Conservation (phyloP, 495 filamentous ascomycete genomes). For the Stereocaulon alpinum region DNA sequence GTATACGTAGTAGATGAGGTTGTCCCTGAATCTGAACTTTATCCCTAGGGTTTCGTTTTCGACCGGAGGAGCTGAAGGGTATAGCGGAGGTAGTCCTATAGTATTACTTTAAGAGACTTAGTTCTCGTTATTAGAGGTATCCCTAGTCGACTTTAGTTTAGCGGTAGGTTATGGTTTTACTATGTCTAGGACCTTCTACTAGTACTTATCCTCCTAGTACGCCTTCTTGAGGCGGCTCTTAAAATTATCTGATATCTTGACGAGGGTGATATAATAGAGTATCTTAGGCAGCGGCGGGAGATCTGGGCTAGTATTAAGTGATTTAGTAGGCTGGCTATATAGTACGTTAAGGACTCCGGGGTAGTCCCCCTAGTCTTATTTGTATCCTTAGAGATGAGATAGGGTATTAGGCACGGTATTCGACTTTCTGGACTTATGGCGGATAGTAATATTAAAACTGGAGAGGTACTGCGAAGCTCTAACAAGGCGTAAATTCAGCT, state of each 20-base stretch:
- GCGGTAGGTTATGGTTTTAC: too few species aligned
- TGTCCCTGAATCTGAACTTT: background rate
- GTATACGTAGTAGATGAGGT: background rate
- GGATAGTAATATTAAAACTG: conserved; percentile 4
- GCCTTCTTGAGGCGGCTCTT: background rate
- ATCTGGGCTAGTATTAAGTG: too few species aligned
- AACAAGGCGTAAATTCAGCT: conserved; percentile 9
- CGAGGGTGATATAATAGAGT: background rate
- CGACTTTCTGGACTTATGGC: conserved; percentile 1
- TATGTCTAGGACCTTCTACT: background rate
- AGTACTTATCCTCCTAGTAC: background rate
- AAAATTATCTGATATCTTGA: conserved; percentile 6
- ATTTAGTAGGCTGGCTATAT: too few species aligned
- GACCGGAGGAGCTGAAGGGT: background rate
- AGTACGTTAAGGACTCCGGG: too few species aligned
- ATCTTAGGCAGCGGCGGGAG: background rate
- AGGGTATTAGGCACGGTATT: conserved; percentile 1
- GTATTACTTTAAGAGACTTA: too few species aligned
- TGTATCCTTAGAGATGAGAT: background rate
- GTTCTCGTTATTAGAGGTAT: background rate
- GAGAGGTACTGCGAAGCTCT: conserved; percentile 4
- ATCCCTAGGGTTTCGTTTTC: background rate
- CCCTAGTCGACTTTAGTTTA: too few species aligned
- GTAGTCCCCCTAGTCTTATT: background rate
- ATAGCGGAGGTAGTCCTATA: background rate